phyloP scores from a whole-genome alignment of 495 filamentous ascomycete species.

The Symbiotaphrina buchneri region DNA sequence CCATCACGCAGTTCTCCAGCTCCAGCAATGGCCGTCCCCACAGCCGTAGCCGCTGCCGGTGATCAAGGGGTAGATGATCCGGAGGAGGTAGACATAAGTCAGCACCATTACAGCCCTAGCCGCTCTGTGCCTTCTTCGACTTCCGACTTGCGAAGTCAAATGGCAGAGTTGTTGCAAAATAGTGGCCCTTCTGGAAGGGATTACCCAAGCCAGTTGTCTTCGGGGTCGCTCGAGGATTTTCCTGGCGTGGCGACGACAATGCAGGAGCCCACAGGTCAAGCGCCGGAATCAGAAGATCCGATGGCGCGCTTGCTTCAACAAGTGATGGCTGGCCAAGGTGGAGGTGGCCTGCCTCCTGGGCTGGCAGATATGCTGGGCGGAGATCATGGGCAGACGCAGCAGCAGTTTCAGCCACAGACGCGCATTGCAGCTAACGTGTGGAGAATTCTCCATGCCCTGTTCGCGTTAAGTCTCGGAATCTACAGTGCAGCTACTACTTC shows the following conservation, averaged over 20 bases:
- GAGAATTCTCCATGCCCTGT: conserved; percentile 53
- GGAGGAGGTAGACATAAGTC: conserved; percentile 51
- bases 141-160: conserved; percentile 10
- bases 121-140: no score
- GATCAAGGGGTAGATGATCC: conserved; percentile 28
- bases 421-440: conserved; percentile 31
- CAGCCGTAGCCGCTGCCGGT: neutral
- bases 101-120: conserved; percentile 26
- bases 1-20: conserved; percentile 6
- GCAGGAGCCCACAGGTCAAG: conserved; percentile 12
- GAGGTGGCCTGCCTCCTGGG: conserved; percentile 21
- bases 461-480: conserved; percentile 44
- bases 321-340: conserved; percentile 24
- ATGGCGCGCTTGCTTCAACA: conserved; percentile 38
- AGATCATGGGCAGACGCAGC: conserved; percentile 9
- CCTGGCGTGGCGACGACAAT: conserved; percentile 7
- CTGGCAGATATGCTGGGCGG: conserved; percentile 18
- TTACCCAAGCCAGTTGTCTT: neutral
- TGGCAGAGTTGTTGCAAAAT: conserved; percentile 2
- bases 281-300: conserved; percentile 25
- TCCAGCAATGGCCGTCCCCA: no score
- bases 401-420: conserved; percentile 7
- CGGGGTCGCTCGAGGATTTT: no score
- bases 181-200: neutral
- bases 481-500: conserved; percentile 44